These are phyloP conservation scores for Lentinus brumalis DNA, from an alignment of 768 basidiomycete genomes.

Conservation along the genomic window DNA sequence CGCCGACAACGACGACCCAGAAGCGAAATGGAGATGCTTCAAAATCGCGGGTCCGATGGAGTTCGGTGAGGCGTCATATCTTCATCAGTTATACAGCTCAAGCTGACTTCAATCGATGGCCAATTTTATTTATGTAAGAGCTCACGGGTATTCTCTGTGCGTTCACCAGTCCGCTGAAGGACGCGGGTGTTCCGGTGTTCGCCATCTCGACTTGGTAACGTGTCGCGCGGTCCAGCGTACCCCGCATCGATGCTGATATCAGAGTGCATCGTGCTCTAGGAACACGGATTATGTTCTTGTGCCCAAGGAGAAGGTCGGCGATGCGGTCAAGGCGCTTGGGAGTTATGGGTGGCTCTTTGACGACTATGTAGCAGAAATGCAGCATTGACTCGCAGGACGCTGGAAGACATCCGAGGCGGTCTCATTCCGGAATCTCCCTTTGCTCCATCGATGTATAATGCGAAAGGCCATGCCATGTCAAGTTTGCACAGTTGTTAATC, in stretches of 20 bases:
- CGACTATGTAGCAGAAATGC: background rate
- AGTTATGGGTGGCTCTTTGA: slow-evolving; percentile 51
- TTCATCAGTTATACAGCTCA: background rate
- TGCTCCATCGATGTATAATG: no score
- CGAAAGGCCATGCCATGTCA: no score
- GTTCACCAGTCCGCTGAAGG: slow-evolving; percentile 55
- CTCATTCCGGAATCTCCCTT: no score
- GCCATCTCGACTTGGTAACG: slow-evolving; percentile 62
- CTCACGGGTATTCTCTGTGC: slow-evolving; percentile 51
- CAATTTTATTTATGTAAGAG: slow-evolving; percentile 31
- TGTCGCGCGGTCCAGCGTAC: no score
- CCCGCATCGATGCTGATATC: no score
- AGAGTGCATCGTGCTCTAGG: slow-evolving; percentile 35
- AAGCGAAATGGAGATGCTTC: slow-evolving; percentile 57
- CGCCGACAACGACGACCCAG: slow-evolving; percentile 33
- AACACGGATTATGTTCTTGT: slow-evolving; percentile 70
- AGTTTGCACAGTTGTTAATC: no score
- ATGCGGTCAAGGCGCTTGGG: slow-evolving; percentile 45
- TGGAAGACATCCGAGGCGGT: no score
- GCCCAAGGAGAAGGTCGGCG: slow-evolving; percentile 42
- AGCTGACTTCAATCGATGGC: slow-evolving; percentile 2
- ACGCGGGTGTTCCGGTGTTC: slow-evolving; percentile 56
- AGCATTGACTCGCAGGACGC: no score
- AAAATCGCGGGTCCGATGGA: slow-evolving; percentile 70
- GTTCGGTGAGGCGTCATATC: slow-evolving; percentile 43